Evolutionary conservation across 2,329 filamentous ascomycete genomes (phyloP).

Genomic region (Magnaporthiopsis incrustans): DNA sequence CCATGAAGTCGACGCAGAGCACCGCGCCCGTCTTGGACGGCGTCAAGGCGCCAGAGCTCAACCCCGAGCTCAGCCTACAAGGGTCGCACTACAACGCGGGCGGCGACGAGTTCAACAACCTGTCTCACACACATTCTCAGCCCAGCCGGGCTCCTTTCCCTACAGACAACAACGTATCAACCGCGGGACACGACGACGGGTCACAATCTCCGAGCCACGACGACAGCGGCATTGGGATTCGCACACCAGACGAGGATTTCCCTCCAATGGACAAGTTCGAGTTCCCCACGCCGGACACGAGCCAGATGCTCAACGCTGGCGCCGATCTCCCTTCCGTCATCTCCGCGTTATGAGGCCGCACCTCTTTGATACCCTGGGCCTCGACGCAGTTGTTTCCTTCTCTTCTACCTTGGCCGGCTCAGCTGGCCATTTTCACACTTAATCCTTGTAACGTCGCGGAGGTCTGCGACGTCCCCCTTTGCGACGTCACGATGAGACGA

Average conservation of each 20-base stretch:
- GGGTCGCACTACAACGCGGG: conserved; percentile 34
- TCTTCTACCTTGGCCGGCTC: background rate
- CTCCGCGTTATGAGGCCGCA: background rate
- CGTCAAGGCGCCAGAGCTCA: conserved; percentile 3
- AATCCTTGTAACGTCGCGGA: background rate
- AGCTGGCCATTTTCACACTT: background rate
- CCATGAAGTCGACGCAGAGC: conserved; percentile 36
- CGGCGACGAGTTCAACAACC: conserved; percentile 36
- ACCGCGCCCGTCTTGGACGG: conserved; percentile 15
- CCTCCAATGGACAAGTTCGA: conserved; percentile 44
- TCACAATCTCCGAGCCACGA: conserved; percentile 46
- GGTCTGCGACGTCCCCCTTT: background rate
- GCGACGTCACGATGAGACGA: background rate
- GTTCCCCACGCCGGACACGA: conserved; percentile 16
- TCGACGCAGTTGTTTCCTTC: background rate
- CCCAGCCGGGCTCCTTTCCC: conserved; percentile 43
- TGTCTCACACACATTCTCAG: conserved; percentile 37
- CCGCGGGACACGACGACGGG: conserved; percentile 32
- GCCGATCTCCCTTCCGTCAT: conserved; percentile 14
- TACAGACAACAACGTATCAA: conserved; percentile 15
- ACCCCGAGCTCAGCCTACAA: conserved; percentile 26
- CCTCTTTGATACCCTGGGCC: background rate
- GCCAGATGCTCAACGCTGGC: conserved; percentile 20
- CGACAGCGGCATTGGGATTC: conserved; percentile 68
- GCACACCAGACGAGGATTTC: conserved; percentile 58